Evolutionary conservation across 805 yeast genomes (phyloP).

Genomic region (Lachancea waltii): DNA sequence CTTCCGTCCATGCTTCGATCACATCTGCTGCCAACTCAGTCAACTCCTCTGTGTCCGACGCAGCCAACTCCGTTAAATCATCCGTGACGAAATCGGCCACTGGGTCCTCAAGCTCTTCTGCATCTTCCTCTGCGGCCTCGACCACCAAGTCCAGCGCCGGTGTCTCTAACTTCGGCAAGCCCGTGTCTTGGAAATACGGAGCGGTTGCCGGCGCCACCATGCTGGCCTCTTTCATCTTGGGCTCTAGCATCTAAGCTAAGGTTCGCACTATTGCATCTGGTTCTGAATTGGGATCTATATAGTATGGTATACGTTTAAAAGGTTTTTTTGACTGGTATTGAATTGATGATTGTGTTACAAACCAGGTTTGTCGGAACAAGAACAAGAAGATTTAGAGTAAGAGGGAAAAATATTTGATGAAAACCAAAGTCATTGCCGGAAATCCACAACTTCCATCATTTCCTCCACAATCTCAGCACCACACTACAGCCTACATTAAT

Average conservation of each 20-base stretch:
- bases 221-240: conserved; percentile 35
- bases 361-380: no score
- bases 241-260: conserved; percentile 25
- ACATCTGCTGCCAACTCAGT: conserved; percentile 12
- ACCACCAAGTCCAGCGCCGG: conserved; percentile 19
- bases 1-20: conserved; percentile 3
- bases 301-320: not conserved
- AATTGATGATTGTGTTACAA: no score
- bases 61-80: conserved; percentile 3
- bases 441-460: no score
- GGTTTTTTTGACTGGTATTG: no score
- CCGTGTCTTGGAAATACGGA: conserved; percentile 38
- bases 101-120: not conserved
- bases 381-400: no score
- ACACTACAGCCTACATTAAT: no score
- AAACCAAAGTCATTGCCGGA: no score
- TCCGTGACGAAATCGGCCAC: conserved; percentile 1
- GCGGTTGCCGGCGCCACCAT: conserved; percentile 35
- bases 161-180: conserved; percentile 32
- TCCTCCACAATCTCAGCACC: no score
- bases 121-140: conserved; percentile 14
- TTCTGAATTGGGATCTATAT: not conserved
- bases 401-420: no score
- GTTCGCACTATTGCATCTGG: not conserved
- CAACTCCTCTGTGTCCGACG: conserved; percentile 14